phyloP scores from a whole-genome alignment of 2,329 filamentous ascomycete species.

The Plectosphaerella plurivora region DNA sequence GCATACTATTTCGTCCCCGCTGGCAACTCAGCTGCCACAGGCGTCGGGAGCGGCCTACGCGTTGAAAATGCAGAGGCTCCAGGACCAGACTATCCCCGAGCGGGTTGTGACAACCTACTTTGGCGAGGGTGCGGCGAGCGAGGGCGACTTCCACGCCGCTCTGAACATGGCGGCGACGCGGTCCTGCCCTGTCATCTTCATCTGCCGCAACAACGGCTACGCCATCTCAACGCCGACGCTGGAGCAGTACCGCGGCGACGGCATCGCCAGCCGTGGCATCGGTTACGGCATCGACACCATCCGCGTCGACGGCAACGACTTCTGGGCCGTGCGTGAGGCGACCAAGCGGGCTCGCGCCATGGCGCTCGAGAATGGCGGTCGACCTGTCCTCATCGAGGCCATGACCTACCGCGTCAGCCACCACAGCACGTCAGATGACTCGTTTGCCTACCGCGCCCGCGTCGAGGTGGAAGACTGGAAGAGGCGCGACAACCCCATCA shows the following conservation, averaged over 20 bases:
- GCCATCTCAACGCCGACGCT: conserved; percentile 86
- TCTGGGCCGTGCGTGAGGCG: conserved; percentile 81
- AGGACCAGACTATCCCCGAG: conserved; percentile 63
- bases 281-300: conserved; percentile 95
- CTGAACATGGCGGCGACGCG: conserved; percentile 87
- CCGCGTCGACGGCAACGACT: conserved; percentile 89
- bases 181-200: conserved; percentile 82
- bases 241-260: conserved; percentile 88
- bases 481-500: conserved; percentile 82
- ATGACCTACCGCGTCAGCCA: conserved; percentile 99
- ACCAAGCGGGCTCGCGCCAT: conserved; percentile 72
- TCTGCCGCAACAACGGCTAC: conserved; percentile 91
- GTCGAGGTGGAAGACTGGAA: conserved; percentile 98
- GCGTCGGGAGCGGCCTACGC: conserved; percentile 85
- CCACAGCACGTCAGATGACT: conserved; percentile 95
- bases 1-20: conserved; percentile 78
- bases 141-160: conserved; percentile 89
- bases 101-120: conserved; percentile 81
- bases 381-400: conserved; percentile 83
- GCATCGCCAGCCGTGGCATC: conserved; percentile 79
- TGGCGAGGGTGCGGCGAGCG: conserved; percentile 83
- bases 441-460: conserved; percentile 88
- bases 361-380: conserved; percentile 75
- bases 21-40: conserved; percentile 87
- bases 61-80: conserved; percentile 72